Percentiles rank a stretch among this genome's conserved stretches.
These are phyloP conservation scores for Earliella scabrosa DNA, from an alignment of 1,284 basidiomycete species.

Conservation along the genomic window DNA sequence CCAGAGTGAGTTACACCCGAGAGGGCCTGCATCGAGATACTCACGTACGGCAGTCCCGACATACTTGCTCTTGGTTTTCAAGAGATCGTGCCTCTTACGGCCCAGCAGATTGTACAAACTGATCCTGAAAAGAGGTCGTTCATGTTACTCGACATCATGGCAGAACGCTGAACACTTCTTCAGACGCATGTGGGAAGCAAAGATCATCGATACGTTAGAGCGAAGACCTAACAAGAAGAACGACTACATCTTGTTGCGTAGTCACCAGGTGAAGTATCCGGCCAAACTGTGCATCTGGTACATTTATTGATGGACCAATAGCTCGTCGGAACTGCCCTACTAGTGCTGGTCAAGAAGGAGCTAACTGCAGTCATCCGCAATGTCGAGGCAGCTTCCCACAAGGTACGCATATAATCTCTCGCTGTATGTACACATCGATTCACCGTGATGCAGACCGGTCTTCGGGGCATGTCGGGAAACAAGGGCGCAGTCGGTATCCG, in stretches of 20 bases:
- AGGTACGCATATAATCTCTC: slow-evolving; percentile 50
- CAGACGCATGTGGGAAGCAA: slow-evolving; percentile 87
- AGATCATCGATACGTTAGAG: slow-evolving; percentile 81
- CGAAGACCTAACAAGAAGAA: slow-evolving; percentile 66
- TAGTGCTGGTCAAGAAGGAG: slow-evolving; percentile 83
- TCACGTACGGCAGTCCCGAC: slow-evolving; percentile 68
- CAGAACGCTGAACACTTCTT: too few species aligned
- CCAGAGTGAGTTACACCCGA: slow-evolving; percentile 54
- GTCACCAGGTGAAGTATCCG: slow-evolving; percentile 73
- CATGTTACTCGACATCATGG: too few species aligned
- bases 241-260: slow-evolving; percentile 87
- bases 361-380: slow-evolving; percentile 83
- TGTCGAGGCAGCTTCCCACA: slow-evolving; percentile 91
- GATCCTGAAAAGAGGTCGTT: slow-evolving; percentile 90
- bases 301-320: slow-evolving; percentile 36
- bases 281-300: not conserved
- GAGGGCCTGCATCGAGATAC: not conserved
- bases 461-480: slow-evolving; percentile 97
- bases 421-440: not conserved
- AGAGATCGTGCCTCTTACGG: slow-evolving; percentile 96
- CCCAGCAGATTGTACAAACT: slow-evolving; percentile 95
- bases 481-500: slow-evolving; percentile 96
- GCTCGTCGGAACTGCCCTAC: slow-evolving; percentile 93
- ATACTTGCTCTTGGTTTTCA: slow-evolving; percentile 95
- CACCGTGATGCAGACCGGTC: slow-evolving; percentile 71